phyloP scores from a whole-genome alignment of 2,329 filamentous ascomycete genomes.

The Nannizzia gypsea region DNA sequence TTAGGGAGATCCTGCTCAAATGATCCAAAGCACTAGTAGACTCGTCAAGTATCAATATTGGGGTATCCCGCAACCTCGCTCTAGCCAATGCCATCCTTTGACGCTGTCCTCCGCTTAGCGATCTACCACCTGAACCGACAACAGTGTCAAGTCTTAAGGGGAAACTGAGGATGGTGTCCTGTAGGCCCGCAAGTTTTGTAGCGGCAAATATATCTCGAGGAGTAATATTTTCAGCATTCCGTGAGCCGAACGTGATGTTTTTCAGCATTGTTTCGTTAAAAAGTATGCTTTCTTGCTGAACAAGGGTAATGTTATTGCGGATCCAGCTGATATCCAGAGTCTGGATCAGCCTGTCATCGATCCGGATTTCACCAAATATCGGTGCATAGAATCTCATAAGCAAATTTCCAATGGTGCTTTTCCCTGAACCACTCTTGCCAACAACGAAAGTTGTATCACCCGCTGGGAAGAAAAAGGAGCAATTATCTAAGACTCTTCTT shows the following conservation, averaged over 20 bases:
- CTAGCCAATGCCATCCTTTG: conserved; percentile 73
- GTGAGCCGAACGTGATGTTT: conserved; percentile 65
- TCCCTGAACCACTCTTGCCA: conserved; percentile 79
- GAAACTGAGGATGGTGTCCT: conserved; percentile 53
- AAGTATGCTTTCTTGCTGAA: conserved; percentile 70
- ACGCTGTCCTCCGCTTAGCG: conserved; percentile 72
- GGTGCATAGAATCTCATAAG: conserved; percentile 67
- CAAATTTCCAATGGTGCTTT: conserved; percentile 76
- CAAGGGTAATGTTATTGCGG: conserved; percentile 61
- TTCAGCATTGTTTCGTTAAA: conserved; percentile 69
- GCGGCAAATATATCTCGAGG: conserved; percentile 48
- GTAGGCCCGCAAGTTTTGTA: conserved; percentile 56
- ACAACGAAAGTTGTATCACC: conserved; percentile 69
- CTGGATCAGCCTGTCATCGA: conserved; percentile 56
- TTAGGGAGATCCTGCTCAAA: conserved; percentile 53
- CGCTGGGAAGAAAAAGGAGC: conserved; percentile 57
- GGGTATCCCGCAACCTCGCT: conserved; percentile 62
- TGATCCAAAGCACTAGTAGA: conserved; percentile 76
- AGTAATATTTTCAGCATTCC: conserved; percentile 38
- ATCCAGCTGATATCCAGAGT: conserved; percentile 59
- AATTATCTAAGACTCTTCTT: conserved; percentile 47
- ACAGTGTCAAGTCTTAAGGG: conserved; percentile 60
- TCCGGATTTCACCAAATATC: conserved; percentile 49
- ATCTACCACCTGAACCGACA: conserved; percentile 56
- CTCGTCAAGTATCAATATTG: conserved; percentile 78